Conservation (phyloP, 306 rosid species). For the Ormosia semicastrata region DNA sequence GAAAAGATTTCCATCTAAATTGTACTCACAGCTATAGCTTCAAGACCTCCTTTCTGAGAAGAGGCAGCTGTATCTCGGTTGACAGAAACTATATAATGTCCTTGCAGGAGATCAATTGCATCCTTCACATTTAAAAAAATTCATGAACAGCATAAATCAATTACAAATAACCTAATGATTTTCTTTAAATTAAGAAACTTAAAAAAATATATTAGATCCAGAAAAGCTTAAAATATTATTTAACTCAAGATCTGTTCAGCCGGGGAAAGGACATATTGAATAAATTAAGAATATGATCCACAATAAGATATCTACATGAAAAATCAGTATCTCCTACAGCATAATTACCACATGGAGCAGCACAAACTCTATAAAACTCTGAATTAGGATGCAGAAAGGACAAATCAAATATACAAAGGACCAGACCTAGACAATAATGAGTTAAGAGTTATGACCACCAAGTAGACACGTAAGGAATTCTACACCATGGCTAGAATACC, state of each 20-base stretch:
- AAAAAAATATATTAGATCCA: background rate
- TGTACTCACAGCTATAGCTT: conserved; percentile 89
- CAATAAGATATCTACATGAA: conserved; percentile 3
- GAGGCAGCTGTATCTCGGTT: conserved; percentile 65
- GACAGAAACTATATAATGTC: conserved; percentile 90
- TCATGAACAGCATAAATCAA: conserved; percentile 13
- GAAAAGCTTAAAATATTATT: background rate
- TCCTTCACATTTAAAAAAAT: conserved; percentile 53
- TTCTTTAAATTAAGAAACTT: conserved; percentile 10
- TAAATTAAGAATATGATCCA: background rate
- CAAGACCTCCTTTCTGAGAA: conserved; percentile 83
- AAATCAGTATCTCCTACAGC: conserved; percentile 11
- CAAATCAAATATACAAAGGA: conserved; percentile 14
- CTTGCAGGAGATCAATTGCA: conserved; percentile 97
- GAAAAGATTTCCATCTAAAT: conserved; percentile 12
- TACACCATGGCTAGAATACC: conserved; percentile 11
- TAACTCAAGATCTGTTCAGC: conserved; percentile 5
- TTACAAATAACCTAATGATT: background rate
- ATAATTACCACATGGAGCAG: conserved; percentile 5
- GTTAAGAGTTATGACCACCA: background rate
- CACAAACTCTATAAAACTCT: background rate
- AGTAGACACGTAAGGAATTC: conserved; percentile 14
- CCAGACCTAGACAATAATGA: background rate
- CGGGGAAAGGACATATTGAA: background rate
- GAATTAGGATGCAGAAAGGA: conserved; percentile 21